Percentiles rank a stretch among this genome's conserved stretches.
Evolutionary conservation across 2,329 filamentous ascomycete genomes (phyloP).

Genomic region (Endocalyx cinctus): DNA sequence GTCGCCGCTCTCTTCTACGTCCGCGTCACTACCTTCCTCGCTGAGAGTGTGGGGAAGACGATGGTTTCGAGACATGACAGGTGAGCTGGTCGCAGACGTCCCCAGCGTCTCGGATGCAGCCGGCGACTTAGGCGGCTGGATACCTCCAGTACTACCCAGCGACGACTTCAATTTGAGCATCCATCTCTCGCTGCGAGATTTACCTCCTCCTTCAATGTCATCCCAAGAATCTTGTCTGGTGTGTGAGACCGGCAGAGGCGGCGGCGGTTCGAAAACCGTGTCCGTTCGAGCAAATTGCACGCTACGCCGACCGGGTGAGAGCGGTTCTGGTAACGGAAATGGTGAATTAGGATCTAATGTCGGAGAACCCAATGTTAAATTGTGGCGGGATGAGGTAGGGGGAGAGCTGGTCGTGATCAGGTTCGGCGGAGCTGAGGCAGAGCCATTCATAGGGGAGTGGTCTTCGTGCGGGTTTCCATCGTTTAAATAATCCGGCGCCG

Average conservation of each 20-base stretch:
- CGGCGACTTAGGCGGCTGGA: constrained; percentile 42
- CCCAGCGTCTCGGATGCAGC: constrained; percentile 28
- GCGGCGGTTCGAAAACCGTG: constrained; percentile 40
- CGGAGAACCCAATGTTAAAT: too few relatives aligned
- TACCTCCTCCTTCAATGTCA: constrained; percentile 55
- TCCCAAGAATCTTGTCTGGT: constrained; percentile 63
- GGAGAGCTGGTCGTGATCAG: constrained; percentile 12
- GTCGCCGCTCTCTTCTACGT: constrained; percentile 82
- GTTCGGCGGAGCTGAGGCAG: constrained; percentile 11
- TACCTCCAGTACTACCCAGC: constrained; percentile 52
- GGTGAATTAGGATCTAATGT: too few relatives aligned
- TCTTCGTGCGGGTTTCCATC: constrained; percentile 28
- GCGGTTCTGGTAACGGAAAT: too few relatives aligned
- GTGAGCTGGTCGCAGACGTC: constrained; percentile 42
- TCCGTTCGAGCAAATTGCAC: constrained; percentile 70
- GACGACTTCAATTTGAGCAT: constrained; percentile 73
- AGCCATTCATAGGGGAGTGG: constrained; percentile 19
- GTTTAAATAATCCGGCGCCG: constrained; percentile 35
- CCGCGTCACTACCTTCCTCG: constrained; percentile 64
- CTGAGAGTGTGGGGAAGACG: constrained; percentile 50
- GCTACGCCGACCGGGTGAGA: constrained; percentile 53
- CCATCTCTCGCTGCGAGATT: constrained; percentile 60
- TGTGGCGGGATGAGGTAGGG: too few relatives aligned
- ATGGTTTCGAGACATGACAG: constrained; percentile 39
- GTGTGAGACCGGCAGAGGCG: constrained; percentile 37